Conservation (phyloP, 1,139 yeast genomes). For the Debaryomyces sp. region DNA sequence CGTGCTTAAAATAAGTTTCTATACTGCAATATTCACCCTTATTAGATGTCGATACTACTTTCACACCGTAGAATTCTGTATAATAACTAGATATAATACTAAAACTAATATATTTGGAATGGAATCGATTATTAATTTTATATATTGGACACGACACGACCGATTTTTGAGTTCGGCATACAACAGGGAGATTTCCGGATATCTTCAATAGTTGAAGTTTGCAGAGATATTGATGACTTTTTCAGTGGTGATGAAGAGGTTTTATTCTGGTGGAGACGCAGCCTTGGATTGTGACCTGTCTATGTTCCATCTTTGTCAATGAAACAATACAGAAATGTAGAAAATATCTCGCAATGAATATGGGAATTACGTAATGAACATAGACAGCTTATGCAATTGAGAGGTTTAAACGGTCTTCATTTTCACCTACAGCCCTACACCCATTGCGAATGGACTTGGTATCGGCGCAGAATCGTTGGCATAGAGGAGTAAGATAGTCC, state of each 20-base stretch:
- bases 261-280: background rate
- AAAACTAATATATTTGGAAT: background rate
- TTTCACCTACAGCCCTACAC: background rate
- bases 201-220: background rate
- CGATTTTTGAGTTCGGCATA: background rate
- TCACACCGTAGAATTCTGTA: background rate
- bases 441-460: background rate
- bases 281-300: background rate
- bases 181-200: background rate
- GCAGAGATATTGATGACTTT: background rate
- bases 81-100: background rate
- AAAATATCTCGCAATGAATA: background rate
- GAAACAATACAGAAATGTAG: background rate
- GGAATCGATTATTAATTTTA: conserved; percentile 2
- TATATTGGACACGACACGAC: conserved; percentile 5
- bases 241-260: background rate
- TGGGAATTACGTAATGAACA: background rate
- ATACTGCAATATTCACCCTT: background rate
- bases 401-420: background rate
- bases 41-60: background rate
- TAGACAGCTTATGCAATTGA: background rate
- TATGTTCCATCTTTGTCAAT: background rate
- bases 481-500: background rate
- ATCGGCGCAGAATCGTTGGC: background rate
- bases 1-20: background rate